Evolutionary conservation across 2,329 filamentous ascomycete species (phyloP), one percentile per base, ranked within the genome.

Genomic region (Lachnellula cervina): DNA sequence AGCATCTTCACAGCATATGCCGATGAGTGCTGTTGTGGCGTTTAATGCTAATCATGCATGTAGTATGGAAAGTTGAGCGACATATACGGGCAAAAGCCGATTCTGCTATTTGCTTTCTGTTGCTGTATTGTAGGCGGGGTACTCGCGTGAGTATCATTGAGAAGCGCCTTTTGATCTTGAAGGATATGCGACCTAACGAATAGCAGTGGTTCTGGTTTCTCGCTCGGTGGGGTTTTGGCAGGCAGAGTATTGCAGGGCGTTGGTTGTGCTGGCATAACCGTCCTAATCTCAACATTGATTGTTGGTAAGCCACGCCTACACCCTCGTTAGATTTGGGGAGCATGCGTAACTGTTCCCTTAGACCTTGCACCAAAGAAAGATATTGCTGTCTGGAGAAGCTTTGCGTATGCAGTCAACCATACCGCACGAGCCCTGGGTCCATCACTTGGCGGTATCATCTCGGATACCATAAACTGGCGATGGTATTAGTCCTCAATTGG

Each of bases 51-150:
- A 50, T 37, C 3, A 16, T 37, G 34, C 11, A 37, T 37, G 34
- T 32, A 50, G 16, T 50, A 50, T 38, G 48, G 48, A 50, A 50
- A 50, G 32, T 40, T 50, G 48, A 50, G 48, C 32, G 48, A 50
- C 21, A 50, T 50, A n/a, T 50, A 37, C 25, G 48, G 48, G n/a
- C 34, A 9, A 11, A 50, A 50, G 19, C 48, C 48, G 11, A 14
- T 50, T 37, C n/a, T 50, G 21, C 48, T 50, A 37, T n/a, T 50
- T 50, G 28, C 48, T n/a, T 50, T 37, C 48, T 37, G 28, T 21
- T 50, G 35, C 9, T 35, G 34, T 35, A 35, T 40, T 37, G 25
- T 50, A 37, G 48, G 28, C 32, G 21, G 35, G 25, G 28, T 40
- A 25, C 48, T 50, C 25, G 21, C 48, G 34, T 37, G 8, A 37